Base-by-base conservation (phyloP, 805 yeast species). In the Nakazawaea anatomiae region DNA sequence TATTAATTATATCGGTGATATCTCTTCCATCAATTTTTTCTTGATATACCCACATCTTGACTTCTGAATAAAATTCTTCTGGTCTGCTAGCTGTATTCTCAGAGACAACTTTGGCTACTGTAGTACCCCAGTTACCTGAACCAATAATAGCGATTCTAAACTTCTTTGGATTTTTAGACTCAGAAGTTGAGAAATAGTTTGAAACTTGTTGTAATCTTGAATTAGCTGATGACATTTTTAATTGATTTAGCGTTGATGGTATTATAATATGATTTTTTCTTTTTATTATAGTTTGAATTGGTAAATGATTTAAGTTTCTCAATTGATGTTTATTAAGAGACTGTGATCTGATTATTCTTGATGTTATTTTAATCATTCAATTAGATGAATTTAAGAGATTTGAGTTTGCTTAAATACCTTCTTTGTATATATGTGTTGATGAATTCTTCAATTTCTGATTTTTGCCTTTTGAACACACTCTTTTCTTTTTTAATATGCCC, bases 111-210 rank as follows among this genome's bases (percentile, higher is more conserved):
- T 94, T 92, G 55, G 98, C 97, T 50, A 94, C 90, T 18, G 98
- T 92, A 39, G 97, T 89, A 57, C 99, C 99, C 89, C 99, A 92
- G 72, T 92, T 92, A 66, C 98, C 99, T 32, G 97, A 90, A 41
- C 99, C 99, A 57, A 94, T 83, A 50, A 90, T 89, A 40, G 90
- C 75, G 42, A 85, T 76, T 61, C 74, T 79, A 70, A 73, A 82
- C 27, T 47, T 34, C 11, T 27, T 10, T 27, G 41, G 28, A 14
- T 40, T 5, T 18, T 36, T 35, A 11, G 35, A 9, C 3, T 30
- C 4, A 6, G 39, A 35, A 11, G 50, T 14, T 30, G 31, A 10
- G 27, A 49, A 49, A 39, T 49, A 49, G 35, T 44, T 44, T 14
- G 52, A 49, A 27, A 49, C 52, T 49, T 49, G 52, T 49, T 49